Evolutionary conservation across 805 yeast species (phyloP).

Genomic region (Saccharomycopsis lassenensis): DNA sequence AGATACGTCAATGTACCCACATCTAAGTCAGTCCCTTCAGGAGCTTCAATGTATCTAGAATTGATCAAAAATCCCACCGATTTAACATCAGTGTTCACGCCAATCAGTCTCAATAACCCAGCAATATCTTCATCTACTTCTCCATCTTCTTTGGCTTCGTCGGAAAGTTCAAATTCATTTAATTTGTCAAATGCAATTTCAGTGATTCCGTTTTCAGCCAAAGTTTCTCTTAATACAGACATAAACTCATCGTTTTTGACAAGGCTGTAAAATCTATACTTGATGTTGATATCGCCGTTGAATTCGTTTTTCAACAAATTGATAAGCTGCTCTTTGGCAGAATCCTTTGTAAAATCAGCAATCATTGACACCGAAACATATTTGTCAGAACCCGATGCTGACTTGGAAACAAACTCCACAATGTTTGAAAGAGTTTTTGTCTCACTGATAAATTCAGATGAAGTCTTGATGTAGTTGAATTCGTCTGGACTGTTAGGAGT

Average conservation of each 20-base stretch:
- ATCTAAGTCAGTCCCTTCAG: conserved; percentile 20
- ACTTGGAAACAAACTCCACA: background rate
- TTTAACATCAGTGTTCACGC: too few relatives aligned
- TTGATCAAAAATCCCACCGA: conserved; percentile 44
- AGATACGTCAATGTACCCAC: conserved; percentile 32
- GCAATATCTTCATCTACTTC: conserved; percentile 9
- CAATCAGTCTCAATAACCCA: conserved; percentile 24
- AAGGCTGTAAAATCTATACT: conserved; percentile 29
- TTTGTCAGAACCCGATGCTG: too few relatives aligned
- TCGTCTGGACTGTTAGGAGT: conserved; percentile 35
- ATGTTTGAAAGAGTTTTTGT: background rate
- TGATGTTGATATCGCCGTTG: conserved; percentile 22
- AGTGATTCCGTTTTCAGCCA: conserved; percentile 23
- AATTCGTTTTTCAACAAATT: conserved; percentile 24
- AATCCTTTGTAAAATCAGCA: conserved; percentile 39
- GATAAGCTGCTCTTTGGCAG: conserved; percentile 34
- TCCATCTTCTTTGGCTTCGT: too few relatives aligned
- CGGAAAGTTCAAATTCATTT: too few relatives aligned
- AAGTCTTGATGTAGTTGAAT: conserved; percentile 24
- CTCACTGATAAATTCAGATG: conserved; percentile 15
- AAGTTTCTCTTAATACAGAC: conserved; percentile 19
- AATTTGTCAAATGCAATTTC: too few relatives aligned
- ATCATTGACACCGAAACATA: conserved; percentile 36
- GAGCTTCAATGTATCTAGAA: conserved; percentile 39
- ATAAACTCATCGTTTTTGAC: conserved; percentile 19